Base-by-base conservation (phyloP, 257 asterid species). In the Asclepias syriaca region DNA sequence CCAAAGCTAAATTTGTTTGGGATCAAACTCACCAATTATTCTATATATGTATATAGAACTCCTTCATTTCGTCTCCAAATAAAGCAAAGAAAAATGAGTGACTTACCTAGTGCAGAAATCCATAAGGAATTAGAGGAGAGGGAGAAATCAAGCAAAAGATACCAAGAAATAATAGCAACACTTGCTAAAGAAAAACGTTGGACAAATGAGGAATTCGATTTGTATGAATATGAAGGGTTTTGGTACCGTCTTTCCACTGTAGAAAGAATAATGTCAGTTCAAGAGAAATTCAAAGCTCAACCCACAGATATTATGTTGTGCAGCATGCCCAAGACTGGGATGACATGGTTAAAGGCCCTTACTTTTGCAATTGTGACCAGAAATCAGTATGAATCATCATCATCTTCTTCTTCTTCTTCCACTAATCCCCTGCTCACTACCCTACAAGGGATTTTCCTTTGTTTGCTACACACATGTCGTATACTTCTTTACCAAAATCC, bases 321-420 rank as follows among this genome's bases (percentile, higher is more conserved):
- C 45, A 77, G 79, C 24, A 73, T 50, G 16, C 85, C 82, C 0
- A 84, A 84, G 78, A 75, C 85, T 0, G 87, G 85, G 46, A 78
- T 80, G 5, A 84, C 87, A 0, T 80, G 81, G 87, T 78, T 84
- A 9, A 49, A 49, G 65, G 76, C 84, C 19, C 65, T 81, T 0
- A 2, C 64, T 39, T 78, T 75, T 59, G 29, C 85, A 22, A 84
- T 84, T 12, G 34, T 66, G 34, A 72, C 59, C 0, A n/a, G 76
- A 14, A 53, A 75, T 53, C 75, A 4, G 6, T 18, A 13, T 12
- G 19, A 4, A 29, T 29, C 34, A 29, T 29, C 34, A 39, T 39
- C 27, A 24, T 24, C 0, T 24, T 24, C 27, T 24, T 24, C 27
- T 24, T 24, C 27, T 24, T 24, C 45, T 16, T 12, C n/a, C 63